Evolutionary conservation across 1,284 basidiomycete species (phyloP), one percentile per base, ranked within the genome.

Genomic region (Moesziomyces sp.): DNA sequence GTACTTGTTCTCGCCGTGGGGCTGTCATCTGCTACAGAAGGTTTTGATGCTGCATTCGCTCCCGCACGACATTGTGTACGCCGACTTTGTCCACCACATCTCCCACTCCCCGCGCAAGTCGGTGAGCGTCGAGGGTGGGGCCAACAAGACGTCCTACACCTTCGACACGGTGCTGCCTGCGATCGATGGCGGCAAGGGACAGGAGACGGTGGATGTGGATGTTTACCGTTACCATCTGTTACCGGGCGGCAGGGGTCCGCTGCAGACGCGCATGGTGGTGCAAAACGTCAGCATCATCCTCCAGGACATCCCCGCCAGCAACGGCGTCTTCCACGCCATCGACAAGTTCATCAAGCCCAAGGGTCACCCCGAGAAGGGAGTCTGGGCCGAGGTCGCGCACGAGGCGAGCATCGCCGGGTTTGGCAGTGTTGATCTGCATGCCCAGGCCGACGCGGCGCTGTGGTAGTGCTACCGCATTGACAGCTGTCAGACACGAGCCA

Each of bases 1-100:
- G 38, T 92, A 87, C 86, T 86, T 92, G 56, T 91, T 92, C 85
- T 91, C 90, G 9, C 89, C 89, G 1, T 88, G 89, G 58, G 91
- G 91, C 8, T 84, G 85, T 50, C 84, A 81, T 42, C 87, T 86
- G 2, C 78, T 92, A 54, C 87, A 85, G 76, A 91, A 91, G 84
- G 78, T 92, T 16, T 81, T 92, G 24, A 86, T 89, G 70, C 91
- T 88, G 83, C 91, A 92, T 84, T 86, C 89, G 60, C 85, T 91
- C 6, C 90, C 90, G 3, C 81, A 87, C 43, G 84, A 87, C 24
- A 85, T 90, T 44, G 79, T 91, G 18, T 87, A 89, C 70, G 87
- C 88, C 44, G 89, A 87, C 87, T 87, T 81, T 74, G 86, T 87
- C 23, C 83, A 85, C 78, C 69, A 76, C 57, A 78, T 70, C n/a